Evolutionary conservation across 192 early-diverging fungal genomes (phyloP), one percentile per base, ranked within the genome.

Genomic region (Ambispora gerdemannii): DNA sequence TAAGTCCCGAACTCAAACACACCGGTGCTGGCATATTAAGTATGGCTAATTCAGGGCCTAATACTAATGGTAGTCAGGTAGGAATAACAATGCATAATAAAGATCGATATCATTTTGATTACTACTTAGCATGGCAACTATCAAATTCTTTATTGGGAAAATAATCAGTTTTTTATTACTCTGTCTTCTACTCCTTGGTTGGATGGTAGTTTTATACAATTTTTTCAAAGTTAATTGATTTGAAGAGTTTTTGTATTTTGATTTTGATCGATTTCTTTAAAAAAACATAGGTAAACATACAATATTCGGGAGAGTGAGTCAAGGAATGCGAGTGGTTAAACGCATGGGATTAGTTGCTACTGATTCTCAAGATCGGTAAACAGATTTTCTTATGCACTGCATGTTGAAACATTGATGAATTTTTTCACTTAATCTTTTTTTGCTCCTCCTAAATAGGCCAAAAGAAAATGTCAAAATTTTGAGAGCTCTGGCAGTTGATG

Each of bases 111-210:
- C 70, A 69, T 50, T 59, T 50, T 17, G 51, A 28, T 10, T 33
- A 24, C 28, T 20, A 20, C n/a, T n/a, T n/a, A n/a, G n/a, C n/a
- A 56, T 79, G 43, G 31, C 71, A 55, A 27, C 50, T 17, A 76
- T 28, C 33, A 34, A 13, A 59, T 49, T n/a, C 7, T 50, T 55
- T 27, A 70, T 24, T 28, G 27, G 27, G 11, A 24, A 50, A 74
- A 36, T 38, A 31, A 53, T 22, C 86, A 94, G 85, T 95, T 95
- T 73, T 94, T 95, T 66, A 94, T 95, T 56, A 90, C 92, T 11
- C 80, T 95, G 51, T 91, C 92, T 10, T 92, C 93, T n/a, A 94
- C 93, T 20, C 90, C 90, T 25, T 92, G 91, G 90, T 80, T 95
- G 22, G 93, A 95, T 76, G 88, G 90, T 76, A n/a, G n/a, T n/a